Base-by-base conservation (phyloP, 2,329 filamentous ascomycete species). In the Microsporum canis region DNA sequence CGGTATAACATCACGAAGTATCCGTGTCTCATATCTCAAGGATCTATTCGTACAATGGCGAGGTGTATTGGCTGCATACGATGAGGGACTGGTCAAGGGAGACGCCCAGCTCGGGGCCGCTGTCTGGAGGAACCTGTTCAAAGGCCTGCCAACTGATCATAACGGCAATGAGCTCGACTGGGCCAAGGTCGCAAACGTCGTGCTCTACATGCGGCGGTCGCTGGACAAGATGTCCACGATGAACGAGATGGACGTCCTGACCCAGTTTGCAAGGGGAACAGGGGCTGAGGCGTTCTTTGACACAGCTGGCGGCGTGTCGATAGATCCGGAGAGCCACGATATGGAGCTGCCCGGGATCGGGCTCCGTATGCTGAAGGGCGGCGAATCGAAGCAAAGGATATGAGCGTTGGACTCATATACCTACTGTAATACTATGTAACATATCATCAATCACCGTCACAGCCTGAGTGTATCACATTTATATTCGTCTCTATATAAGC, bases 31-130 rank as follows among this genome's bases (percentile, higher is more conserved):
- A 65, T 84, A 85, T 65, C 74, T 86, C 57, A 96, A 96, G 75
- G 92, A 97, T 73, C 81, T 96, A 62, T 97, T 94, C 69, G 80
- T 91, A 63, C 91, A 96, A 76, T 99, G 92, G 89, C 86, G 94
- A 61, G 94, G 91, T 34, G 79, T 91, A 60, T 79, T 95, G 27
- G 81, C 91, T 5, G 89, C 90, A 1, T 78, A 79, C 68, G 76
- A 76, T 47, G 77, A 79, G 61, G 76, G 76, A 0, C 64, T 78
- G 55, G 70, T 74, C 23, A 76, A 77, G 61, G 75, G 78, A 2
- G 76, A 80, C 69, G 75, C 76, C 6, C 73, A 78, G 59, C 70
- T 79, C 53, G 74, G 72, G 3, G 76, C 88, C 47, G 94, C 94
- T 6, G 79, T 99, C 56, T 99, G 94, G 94, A 82, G 94, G 69